Conservation (phyloP, 306 rosid genomes). For the Astragalus glycyphyllos region DNA sequence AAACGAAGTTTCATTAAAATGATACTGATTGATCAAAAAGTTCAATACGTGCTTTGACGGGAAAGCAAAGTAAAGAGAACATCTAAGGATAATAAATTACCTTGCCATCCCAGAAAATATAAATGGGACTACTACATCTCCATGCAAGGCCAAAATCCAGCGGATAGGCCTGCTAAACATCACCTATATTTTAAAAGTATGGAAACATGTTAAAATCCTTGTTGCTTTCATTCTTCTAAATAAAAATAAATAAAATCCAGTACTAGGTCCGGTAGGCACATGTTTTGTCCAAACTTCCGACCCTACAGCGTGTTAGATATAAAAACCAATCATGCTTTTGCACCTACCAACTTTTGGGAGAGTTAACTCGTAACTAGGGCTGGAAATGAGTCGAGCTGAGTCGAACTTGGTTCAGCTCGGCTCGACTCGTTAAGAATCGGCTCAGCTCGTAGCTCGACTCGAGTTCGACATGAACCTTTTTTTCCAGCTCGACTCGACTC, state of each 20-base stretch:
- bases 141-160: conserved; percentile 92
- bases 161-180: conserved; percentile 93
- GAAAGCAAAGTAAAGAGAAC: conserved; percentile 9
- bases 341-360: conserved; percentile 3
- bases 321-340: not conserved
- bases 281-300: conserved; percentile 24
- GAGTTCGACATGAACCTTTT: too few species aligned
- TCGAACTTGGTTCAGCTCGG: too few species aligned
- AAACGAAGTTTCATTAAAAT: not conserved
- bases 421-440: too few species aligned
- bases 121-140: conserved; percentile 85
- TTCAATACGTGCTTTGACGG: not conserved
- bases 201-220: conserved; percentile 31
- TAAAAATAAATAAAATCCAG: conserved; percentile 16
- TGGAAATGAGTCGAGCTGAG: too few species aligned
- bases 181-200: conserved; percentile 60
- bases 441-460: too few species aligned
- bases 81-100: conserved; percentile 49
- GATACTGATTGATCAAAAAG: conserved; percentile 21
- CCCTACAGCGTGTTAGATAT: not conserved
- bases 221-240: conserved; percentile 23
- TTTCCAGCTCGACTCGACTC: too few species aligned
- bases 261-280: not conserved
- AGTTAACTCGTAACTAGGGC: conserved; percentile 13
- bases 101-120: conserved; percentile 78